Evolutionary conservation across 768 basidiomycete species (phyloP).

Genomic region (Tricholoma matsutake): DNA sequence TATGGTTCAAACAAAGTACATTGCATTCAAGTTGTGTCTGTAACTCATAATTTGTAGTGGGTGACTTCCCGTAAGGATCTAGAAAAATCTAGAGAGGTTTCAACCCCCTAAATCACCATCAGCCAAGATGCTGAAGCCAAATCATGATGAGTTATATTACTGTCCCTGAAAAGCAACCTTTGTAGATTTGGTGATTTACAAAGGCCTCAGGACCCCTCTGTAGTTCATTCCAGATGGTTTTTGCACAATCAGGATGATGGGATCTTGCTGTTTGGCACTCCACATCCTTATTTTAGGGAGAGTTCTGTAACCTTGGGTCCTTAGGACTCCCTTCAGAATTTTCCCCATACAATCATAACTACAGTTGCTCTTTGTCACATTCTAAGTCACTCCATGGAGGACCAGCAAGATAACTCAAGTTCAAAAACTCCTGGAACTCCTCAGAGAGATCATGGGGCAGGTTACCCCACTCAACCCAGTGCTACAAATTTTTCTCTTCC

Average conservation of each 20-base stretch:
- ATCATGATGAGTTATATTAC: neutral
- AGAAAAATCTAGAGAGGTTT: too few relatives aligned
- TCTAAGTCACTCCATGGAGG: neutral
- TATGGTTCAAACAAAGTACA: too few relatives aligned
- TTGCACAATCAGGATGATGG: neutral
- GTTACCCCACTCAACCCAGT: neutral
- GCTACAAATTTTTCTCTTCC: neutral
- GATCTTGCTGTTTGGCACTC: neutral
- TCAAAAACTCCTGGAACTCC: neutral
- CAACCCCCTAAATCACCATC: too few relatives aligned
- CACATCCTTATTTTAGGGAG: neutral
- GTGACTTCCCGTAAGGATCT: too few relatives aligned
- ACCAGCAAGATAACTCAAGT: neutral
- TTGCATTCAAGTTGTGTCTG: too few relatives aligned
- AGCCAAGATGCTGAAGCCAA: neutral
- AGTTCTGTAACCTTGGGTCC: neutral
- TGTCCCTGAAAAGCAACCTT: neutral
- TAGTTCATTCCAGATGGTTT: neutral
- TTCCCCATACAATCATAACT: neutral
- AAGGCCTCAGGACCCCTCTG: neutral
- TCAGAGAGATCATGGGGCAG: neutral
- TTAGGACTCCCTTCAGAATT: neutral
- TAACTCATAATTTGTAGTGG: too few relatives aligned
- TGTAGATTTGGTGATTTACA: neutral
- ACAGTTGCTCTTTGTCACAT: neutral